Conservation (phyloP, 2,329 filamentous ascomycete species). For the Paracoccidioides lutzii region DNA sequence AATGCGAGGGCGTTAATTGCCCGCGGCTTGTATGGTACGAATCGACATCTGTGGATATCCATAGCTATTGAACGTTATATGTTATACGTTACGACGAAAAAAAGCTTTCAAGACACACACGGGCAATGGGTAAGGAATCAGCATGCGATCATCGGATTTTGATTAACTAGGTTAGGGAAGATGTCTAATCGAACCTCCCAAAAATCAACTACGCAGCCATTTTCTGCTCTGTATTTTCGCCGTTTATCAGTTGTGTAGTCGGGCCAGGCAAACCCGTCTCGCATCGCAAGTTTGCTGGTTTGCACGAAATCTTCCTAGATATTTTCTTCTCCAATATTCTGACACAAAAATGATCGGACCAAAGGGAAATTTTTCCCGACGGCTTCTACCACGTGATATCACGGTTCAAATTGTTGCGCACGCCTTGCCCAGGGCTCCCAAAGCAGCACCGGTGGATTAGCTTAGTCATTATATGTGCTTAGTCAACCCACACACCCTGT, state of each 20-base stretch:
- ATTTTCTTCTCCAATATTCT: constrained; percentile 1
- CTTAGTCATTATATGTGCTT: too few relatives aligned
- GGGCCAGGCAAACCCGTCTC: not conserved
- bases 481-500: too few relatives aligned
- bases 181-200: not conserved
- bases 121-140: not conserved
- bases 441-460: too few relatives aligned
- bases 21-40: constrained; percentile 81
- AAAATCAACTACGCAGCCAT: not conserved
- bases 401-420: not conserved
- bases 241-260: not conserved
- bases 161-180: not conserved
- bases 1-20: constrained; percentile 93
- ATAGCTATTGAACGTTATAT: constrained; percentile 35
- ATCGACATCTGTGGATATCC: constrained; percentile 96
- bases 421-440: too few relatives aligned
- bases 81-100: not conserved
- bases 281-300: not conserved
- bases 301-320: not conserved
- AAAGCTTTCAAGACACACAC: not conserved
- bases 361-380: constrained; percentile 1
- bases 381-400: not conserved
- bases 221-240: not conserved
- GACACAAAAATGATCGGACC: not conserved
- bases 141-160: not conserved